Evolutionary conservation across 805 yeast genomes (phyloP), one percentile per base, ranked within the genome.

Genomic region (Monosporozyma aquatica): DNA sequence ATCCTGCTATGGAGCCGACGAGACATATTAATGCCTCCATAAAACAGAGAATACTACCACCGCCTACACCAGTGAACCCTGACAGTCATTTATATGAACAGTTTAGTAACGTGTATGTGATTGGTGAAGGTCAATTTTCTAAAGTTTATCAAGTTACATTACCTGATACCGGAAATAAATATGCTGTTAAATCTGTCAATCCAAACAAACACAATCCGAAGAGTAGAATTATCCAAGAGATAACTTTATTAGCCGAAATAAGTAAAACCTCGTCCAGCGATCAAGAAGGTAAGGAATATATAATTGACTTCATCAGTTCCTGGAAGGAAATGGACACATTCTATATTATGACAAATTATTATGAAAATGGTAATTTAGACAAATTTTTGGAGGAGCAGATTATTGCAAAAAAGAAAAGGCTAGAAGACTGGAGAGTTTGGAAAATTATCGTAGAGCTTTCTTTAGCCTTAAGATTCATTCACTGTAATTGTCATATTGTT

Each of bases 401-500:
- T 38, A 72, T 80, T 32, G 75, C 85, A 24, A 80, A 80, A 52
- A 55, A 61, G 21, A 50, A 51, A 20, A 52, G 62, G 25, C 70
- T 92, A 40, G 98, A 92, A 58, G 98, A 92, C 61, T 92, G 96
- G 82, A 74, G 98, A 52, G 89, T 90, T 32, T 92, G 98, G 98
- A 92, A 92, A 65, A 90, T 92, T 36, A 68, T 92, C 50, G 80
- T 82, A 40, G 98, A 90, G 59, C 70, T 89, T 14, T 64, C 86
- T 33, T 71, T 76, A 54, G 98, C 97, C 0, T 66, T 92, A 46
- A 71, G 76, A 49, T 87, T 78, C 58, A 80, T 92, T 38, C 98
- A 92, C 59, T 72, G 70, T 54, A 70, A 77, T 35, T 79, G 82
- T 47, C 74, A 74, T 46, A 81, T 85, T 41, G 67, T 89, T 40